Base-by-base conservation (phyloP, 495 filamentous ascomycete species). In the Neurospora sublineolata region DNA sequence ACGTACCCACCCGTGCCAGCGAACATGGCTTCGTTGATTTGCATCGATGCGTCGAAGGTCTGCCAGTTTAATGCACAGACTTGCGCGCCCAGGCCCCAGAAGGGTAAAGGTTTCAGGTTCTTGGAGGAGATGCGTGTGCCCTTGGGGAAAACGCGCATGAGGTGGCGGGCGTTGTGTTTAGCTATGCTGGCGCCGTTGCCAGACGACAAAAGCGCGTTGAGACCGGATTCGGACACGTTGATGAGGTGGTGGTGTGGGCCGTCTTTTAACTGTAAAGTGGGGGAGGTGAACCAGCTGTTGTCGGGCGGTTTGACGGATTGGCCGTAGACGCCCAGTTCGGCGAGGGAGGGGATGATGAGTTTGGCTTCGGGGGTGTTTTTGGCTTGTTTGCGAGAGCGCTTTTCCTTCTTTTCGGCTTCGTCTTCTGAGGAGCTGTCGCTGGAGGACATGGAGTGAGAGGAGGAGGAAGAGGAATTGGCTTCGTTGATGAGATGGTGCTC, bases 61-160 rank as follows among this genome's bases (percentile, higher is more conserved):
- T 87, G 86, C 86, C 86, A 88, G 74, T 87, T 87, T 69, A 87
- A 79, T 12, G 86, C 86, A 74, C 82, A 84, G 36, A 88, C 84
- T 75, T 88, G 86, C 0, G 84, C 84, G 4, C 86, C 86, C 30
- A 87, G 36, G 0, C 78, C 84, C 86, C 86, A 88, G 75, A 85
- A 87, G 5, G 80, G 79, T 0, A 84, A 76, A 0, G 83, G 86
- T 23, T 80, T 79, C 3, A 88, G 80, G 68, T 88, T 88, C 14
- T 78, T 78, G 3, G 85, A 87, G 1, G 85, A 84, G 75, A 88
- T 87, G 58, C 86, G 82, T 3, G 84, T 85, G 18, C 86, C 86
- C 71, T 87, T 88, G 52, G 86, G 86, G 72, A 80, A 88, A 1
- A 87, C 86, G 14, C 86, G 83, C 85, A 87, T 87, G 2, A 87